A percentile compares a stretch with the other conserved stretches of the same genome.
phyloP scores from a whole-genome alignment of 2,329 filamentous ascomycete genomes.

The Fusarium nodosum region DNA sequence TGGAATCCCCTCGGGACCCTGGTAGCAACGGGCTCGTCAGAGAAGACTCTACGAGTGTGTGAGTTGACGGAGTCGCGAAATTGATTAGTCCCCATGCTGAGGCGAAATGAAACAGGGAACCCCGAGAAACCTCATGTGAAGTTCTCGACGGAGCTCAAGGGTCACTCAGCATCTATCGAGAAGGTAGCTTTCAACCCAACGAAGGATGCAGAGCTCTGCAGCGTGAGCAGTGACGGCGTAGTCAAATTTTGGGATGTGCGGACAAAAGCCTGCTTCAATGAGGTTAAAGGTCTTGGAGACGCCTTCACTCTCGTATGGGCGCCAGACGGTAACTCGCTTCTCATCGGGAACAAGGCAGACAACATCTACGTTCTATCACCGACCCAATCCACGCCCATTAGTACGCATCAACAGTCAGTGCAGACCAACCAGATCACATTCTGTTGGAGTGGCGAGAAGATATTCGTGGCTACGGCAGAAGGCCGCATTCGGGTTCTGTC shows the following conservation, averaged over 20 bases:
- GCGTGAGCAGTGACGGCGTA: conserved; percentile 78
- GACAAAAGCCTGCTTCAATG: conserved; percentile 77
- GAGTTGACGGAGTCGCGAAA: conserved; percentile 46
- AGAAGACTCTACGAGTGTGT: conserved; percentile 81
- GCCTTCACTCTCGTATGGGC: conserved; percentile 81
- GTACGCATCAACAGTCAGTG: conserved; percentile 70
- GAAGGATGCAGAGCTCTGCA: conserved; percentile 82
- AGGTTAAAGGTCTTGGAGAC: conserved; percentile 74
- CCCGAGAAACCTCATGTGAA: conserved; percentile 80
- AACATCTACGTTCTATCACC: conserved; percentile 74
- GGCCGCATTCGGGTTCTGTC: conserved; percentile 78
- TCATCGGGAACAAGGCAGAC: conserved; percentile 81
- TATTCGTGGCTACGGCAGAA: conserved; percentile 79
- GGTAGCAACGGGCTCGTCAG: conserved; percentile 83
- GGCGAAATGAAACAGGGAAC: conserved; percentile 68
- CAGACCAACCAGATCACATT: conserved; percentile 82
- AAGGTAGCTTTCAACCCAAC: conserved; percentile 83
- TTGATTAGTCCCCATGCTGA: conserved; percentile 3
- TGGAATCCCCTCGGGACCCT: conserved; percentile 91
- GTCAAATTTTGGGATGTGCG: conserved; percentile 86
- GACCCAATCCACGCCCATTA: conserved; percentile 66
- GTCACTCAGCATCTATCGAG: conserved; percentile 75
- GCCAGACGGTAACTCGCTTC: conserved; percentile 76
- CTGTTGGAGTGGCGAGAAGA: conserved; percentile 77
- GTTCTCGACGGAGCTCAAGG: conserved; percentile 81